phyloP scores from a whole-genome alignment of 306 rosid species.

The Cicer yamashitae region DNA sequence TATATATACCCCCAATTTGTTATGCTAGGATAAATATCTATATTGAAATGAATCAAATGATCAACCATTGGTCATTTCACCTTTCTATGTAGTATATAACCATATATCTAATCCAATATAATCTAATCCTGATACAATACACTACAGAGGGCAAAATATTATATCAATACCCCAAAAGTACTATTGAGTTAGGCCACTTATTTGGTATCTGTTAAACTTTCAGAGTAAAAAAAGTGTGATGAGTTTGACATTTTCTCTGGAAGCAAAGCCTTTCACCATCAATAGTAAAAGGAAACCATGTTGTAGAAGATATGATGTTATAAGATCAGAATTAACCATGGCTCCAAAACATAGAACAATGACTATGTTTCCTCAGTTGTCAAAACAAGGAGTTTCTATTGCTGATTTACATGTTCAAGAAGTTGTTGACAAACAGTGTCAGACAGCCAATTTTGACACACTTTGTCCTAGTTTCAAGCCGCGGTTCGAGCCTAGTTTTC shows the following conservation, averaged over 20 bases:
- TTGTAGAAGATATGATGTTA: conserved; percentile 34
- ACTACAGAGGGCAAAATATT: neutral
- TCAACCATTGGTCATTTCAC: conserved; percentile 21
- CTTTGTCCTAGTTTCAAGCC: conserved; percentile 22
- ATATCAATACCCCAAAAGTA: conserved; percentile 4
- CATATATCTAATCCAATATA: neutral
- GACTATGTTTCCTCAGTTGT: conserved; percentile 48
- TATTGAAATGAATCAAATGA: neutral
- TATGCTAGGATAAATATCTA: neutral
- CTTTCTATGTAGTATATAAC: neutral
- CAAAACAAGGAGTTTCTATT: conserved; percentile 61
- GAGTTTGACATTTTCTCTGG: conserved; percentile 53
- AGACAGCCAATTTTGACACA: conserved; percentile 6
- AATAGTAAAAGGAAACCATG: conserved; percentile 40
- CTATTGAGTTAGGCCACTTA: conserved; percentile 6
- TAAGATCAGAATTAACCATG: conserved; percentile 53
- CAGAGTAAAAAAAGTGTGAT: conserved; percentile 43
- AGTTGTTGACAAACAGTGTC: conserved; percentile 71
- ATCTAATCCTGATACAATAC: neutral
- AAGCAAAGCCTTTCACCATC: conserved; percentile 49
- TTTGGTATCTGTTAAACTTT: conserved; percentile 15
- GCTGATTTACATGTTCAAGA: conserved; percentile 64
- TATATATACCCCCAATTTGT: neutral
- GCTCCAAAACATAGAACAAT: conserved; percentile 51
- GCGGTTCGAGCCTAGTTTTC: conserved; percentile 59